These are phyloP conservation scores for Fusarium mundagurra DNA, from an alignment of 2,329 filamentous ascomycete genomes.

Conservation along the genomic window DNA sequence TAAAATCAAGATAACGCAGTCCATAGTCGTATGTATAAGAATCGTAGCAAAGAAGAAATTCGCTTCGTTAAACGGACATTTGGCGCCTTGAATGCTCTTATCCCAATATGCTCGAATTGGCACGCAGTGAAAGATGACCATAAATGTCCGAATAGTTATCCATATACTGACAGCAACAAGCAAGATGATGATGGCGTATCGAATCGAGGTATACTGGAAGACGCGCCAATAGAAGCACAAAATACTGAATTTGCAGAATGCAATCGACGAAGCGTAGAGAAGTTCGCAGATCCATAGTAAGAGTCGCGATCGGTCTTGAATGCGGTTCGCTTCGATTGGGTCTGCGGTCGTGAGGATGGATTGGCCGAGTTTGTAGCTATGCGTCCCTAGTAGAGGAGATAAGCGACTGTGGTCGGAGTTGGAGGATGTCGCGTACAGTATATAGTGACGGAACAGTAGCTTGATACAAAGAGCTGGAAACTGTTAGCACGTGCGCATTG, in stretches of 20 bases:
- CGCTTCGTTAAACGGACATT: conserved; percentile 44
- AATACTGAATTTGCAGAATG: conserved; percentile 42
- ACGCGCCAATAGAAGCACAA: conserved; percentile 46
- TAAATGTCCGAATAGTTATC: conserved; percentile 44
- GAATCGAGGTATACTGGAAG: conserved; percentile 42
- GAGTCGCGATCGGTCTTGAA: conserved; percentile 19
- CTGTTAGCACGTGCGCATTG: neutral
- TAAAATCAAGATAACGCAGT: conserved; percentile 14
- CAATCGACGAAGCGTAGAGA: conserved; percentile 42
- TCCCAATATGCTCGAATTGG: conserved; percentile 49
- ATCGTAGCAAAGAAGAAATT: conserved; percentile 48
- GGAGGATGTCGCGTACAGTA: conserved; percentile 6
- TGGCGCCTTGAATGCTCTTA: conserved; percentile 31
- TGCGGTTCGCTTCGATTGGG: neutral
- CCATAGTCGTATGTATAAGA: conserved; percentile 43
- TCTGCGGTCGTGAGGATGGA: neutral
- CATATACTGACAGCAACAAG: conserved; percentile 35
- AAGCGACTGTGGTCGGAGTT: neutral
- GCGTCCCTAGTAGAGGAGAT: conserved; percentile 23
- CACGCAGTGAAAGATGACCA: conserved; percentile 48
- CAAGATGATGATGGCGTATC: conserved; percentile 39
- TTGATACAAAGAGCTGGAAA: conserved; percentile 6
- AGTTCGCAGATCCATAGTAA: conserved; percentile 29
- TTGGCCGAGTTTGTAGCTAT: conserved; percentile 24
- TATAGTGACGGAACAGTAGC: conserved; percentile 15